Conservation (phyloP, 2,329 filamentous ascomycete species). For the Colletotrichum eremochloae region DNA sequence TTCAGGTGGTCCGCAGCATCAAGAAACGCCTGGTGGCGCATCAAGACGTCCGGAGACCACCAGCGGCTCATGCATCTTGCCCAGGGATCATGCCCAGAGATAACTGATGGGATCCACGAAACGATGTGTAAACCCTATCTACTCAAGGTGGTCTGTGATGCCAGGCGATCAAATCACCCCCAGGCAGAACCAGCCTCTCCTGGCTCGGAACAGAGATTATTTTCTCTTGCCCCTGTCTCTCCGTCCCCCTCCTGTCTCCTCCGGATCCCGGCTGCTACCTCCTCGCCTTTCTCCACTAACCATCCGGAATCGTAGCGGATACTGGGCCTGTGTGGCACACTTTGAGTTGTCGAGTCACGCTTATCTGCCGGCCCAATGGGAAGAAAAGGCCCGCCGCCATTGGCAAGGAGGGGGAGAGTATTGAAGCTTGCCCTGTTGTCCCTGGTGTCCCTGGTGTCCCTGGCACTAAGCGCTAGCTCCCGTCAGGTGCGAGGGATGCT, state of each 20-base stretch:
- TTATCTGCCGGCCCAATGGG: slow-evolving; percentile 10
- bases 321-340: slow-evolving; percentile 6
- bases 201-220: neutral
- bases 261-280: neutral
- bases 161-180: slow-evolving; percentile 10
- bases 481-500: neutral
- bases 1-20: slow-evolving; percentile 10
- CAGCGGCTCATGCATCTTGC: slow-evolving; percentile 11
- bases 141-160: neutral
- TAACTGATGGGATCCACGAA: slow-evolving; percentile 26
- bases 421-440: slow-evolving; percentile 35
- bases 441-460: slow-evolving; percentile 4
- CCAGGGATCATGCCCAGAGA: neutral
- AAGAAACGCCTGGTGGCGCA: slow-evolving; percentile 25
- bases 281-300: neutral
- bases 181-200: slow-evolving; percentile 3
- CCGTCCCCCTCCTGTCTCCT: neutral
- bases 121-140: slow-evolving; percentile 7
- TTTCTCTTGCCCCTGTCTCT: neutral
- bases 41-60: slow-evolving; percentile 13
- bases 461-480: slow-evolving; percentile 39
- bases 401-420: slow-evolving; percentile 13
- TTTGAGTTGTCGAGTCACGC: slow-evolving; percentile 17
- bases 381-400: neutral
- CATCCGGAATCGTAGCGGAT: slow-evolving; percentile 18